These are phyloP conservation scores for Kluyveromyces sp. DNA, from an alignment of 1,139 yeast genomes.

Conservation along the genomic window DNA sequence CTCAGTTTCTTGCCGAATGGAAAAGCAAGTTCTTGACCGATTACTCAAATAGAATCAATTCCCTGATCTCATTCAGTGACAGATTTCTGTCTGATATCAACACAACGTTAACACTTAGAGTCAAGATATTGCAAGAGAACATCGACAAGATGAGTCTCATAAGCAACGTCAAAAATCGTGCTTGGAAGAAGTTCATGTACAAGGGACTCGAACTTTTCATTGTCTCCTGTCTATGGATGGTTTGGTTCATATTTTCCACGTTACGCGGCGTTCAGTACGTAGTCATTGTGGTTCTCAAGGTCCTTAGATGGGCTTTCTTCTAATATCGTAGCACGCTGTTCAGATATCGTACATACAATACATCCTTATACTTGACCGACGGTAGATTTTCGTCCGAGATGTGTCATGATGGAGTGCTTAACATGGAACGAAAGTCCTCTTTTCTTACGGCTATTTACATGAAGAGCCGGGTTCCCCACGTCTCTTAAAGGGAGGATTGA, in stretches of 20 bases:
- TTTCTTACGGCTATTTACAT: slow-evolving; percentile 1
- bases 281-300: slow-evolving; percentile 34
- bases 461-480: not conserved
- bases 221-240: slow-evolving; percentile 54
- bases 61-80: slow-evolving; percentile 62
- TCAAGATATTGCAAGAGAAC: slow-evolving; percentile 63
- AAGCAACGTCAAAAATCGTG: slow-evolving; percentile 29
- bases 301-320: slow-evolving; percentile 41
- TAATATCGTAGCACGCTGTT: slow-evolving; percentile 10
- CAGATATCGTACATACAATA: no score
- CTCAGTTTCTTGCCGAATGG: slow-evolving; percentile 24
- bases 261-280: slow-evolving; percentile 38
- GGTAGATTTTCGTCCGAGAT: no score
- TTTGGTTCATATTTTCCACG: slow-evolving; percentile 66
- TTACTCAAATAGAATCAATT: slow-evolving; percentile 40
- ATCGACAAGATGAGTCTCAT: slow-evolving; percentile 47
- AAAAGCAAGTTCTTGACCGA: slow-evolving; percentile 28
- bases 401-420: not conserved
- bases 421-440: not conserved
- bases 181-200: slow-evolving; percentile 38
- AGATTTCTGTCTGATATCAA: slow-evolving; percentile 75
- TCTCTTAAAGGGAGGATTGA: not conserved
- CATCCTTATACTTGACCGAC: no score
- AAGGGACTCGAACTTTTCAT: slow-evolving; percentile 46
- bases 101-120: slow-evolving; percentile 67